Base-by-base conservation (phyloP, 257 asterid species). In the Paraleonurus japonicus region DNA sequence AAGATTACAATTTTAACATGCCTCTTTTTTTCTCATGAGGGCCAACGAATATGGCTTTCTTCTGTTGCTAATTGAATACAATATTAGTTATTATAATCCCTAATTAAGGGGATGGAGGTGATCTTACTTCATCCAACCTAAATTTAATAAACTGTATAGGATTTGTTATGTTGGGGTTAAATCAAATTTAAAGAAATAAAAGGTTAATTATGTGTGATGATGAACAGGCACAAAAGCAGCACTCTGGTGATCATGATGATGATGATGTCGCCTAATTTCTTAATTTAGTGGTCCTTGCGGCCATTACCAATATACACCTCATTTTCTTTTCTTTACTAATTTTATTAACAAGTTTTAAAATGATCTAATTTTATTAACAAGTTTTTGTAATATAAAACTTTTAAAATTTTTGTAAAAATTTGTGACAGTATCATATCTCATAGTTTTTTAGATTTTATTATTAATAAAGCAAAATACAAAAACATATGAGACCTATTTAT, bases 261-360 rank as follows among this genome's bases (percentile, higher is more conserved):
- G 22, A 77, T 77, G 47, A 27, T 72, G 78, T 30, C 47, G 61
- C 72, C 17, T 71, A 28, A 72, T 20, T 35, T 15, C 74, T 61
- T 48, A 20, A 69, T 58, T 72, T 66, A 57, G 78, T 77, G 71
- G 81, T 66, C 75, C 78, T 45, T 53, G 59, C 59, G 26, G 24
- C 59, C 26, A 51, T 51, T 20, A 51, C 57, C 24, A 50, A n/a
- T 16, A 24, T 50, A 50, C 3, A 43, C 51, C 54, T 10, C 54
- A n/a, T 47, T n/a, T 51, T 19, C 4, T 16, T 17, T 51, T 48
- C 55, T 51, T 51, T 51, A 20, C 61, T 54, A 54, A 20, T 20
- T 53, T 53, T 51, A 16, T 48, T 30, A n/a, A n/a, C n/a, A n/a
- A n/a, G n/a, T n/a, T n/a, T n/a, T n/a, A n/a, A n/a, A n/a, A n/a